A percentile compares a stretch with the other conserved stretches of the same genome.
phyloP scores from a whole-genome alignment of 2,329 filamentous ascomycete species.

The Colletotrichum truncatum region DNA sequence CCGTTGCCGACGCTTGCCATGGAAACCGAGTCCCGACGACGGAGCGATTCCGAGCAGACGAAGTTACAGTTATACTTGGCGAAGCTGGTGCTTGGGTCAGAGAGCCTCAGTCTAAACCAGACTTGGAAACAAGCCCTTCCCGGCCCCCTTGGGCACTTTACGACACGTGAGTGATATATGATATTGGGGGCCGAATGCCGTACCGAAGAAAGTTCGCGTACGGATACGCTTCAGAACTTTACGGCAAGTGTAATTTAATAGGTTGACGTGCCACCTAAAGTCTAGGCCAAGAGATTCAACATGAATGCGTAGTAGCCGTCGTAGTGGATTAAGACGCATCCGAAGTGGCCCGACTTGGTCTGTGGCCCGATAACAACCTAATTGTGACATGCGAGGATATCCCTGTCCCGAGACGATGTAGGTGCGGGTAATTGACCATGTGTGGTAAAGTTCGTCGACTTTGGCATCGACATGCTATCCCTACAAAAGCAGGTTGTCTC shows the following conservation, averaged over 20 bases:
- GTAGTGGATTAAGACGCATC: not conserved
- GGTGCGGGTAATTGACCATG: constrained; percentile 15
- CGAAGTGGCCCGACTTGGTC: constrained; percentile 10
- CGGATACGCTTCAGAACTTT: not conserved
- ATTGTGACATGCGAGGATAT: constrained; percentile 1
- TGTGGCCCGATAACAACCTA: constrained; percentile 1
- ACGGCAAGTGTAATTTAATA: not conserved
- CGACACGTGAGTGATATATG: not conserved
- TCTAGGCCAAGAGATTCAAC: not conserved
- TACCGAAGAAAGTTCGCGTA: not conserved
- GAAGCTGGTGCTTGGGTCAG: not conserved
- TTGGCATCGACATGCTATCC: not conserved
- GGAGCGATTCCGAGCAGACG: not conserved
- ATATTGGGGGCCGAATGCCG: constrained; percentile 6
- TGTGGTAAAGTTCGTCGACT: constrained; percentile 4
- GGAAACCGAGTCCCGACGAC: not conserved
- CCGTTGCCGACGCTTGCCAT: not conserved
- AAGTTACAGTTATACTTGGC: not conserved
- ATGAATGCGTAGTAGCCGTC: not conserved
- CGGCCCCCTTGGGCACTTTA: not conserved
- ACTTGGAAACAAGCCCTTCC: not conserved
- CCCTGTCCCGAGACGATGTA: constrained; percentile 1
- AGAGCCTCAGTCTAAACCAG: constrained; percentile 4
- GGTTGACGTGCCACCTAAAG: not conserved
- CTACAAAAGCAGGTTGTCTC: constrained; percentile 3